Base-by-base conservation (phyloP, 2,329 filamentous ascomycete species). In the Calonectria hongkongensis region DNA sequence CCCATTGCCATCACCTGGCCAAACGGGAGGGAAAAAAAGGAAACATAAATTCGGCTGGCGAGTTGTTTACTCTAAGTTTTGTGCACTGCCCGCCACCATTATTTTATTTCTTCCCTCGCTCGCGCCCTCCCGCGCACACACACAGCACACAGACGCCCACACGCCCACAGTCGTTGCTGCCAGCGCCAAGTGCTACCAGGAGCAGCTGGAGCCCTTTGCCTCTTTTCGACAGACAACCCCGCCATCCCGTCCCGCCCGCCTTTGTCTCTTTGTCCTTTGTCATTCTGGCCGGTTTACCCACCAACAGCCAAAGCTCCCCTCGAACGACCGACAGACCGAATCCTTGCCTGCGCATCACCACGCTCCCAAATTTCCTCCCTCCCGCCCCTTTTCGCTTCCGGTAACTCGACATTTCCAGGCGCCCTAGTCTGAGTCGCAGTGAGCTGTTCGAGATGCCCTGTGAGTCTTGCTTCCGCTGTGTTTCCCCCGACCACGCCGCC, bases 361-460 rank as follows among this genome's bases (percentile, higher is more conserved):
- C 41, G 62, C 63, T 56, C 69, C 69, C 58, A 58, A 69, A 70
- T 66, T 71, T 58, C 28, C 69, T 27, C 64, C 72, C 68, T 58
- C 27, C 66, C 62, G 56, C 73, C 78, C 66, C 72, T 71, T 62
- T 73, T 70, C 76, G 67, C 76, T 66, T 72, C 65, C 73, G 73
- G 70, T 66, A 75, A 69, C 70, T 66, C 63, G 65, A 74, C 66
- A 45, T 69, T 68, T 64, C 73, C 74, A 64, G 80, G 76, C 74
- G 75, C 75, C 66, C 70, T 70, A 64, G 63, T 63, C 68, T 69
- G 69, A 72, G 73, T 75, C 76, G 78, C 75, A 75, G 71, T 70
- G 73, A 78, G 73, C 72, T 79, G 75, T 76, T 78, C 82, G 79
- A 83, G 79, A 84, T 84, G 83, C 83, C 83, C 75, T 84, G 83